Conservation (phyloP, 1,139 yeast genomes). For the Hyphopichia burtonii region DNA sequence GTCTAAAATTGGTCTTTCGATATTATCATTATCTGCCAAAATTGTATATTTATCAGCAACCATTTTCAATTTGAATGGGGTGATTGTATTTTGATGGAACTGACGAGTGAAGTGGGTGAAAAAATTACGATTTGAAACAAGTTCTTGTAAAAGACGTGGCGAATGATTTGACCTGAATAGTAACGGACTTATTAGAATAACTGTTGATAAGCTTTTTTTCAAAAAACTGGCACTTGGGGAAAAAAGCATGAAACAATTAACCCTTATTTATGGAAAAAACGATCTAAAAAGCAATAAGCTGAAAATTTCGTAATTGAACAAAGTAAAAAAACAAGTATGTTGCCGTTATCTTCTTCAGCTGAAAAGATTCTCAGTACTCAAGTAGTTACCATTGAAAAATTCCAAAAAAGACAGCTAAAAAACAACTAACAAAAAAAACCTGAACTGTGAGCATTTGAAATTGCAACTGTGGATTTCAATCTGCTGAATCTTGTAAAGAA, state of each 20-base stretch:
- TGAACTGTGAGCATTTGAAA: not conserved
- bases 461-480: not conserved
- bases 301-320: too few relatives aligned
- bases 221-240: not conserved
- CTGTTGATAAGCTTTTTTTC: not conserved
- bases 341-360: not conserved
- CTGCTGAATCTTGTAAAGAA: too few relatives aligned
- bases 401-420: not conserved
- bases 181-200: not conserved
- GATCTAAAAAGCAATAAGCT: not conserved
- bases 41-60: slow-evolving; percentile 10
- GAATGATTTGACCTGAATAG: not conserved
- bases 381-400: not conserved
- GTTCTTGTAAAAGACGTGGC: not conserved
- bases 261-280: not conserved
- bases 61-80: not conserved
- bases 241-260: not conserved
- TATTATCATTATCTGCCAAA: slow-evolving; percentile 19
- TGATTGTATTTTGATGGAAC: not conserved
- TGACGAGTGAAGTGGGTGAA: not conserved
- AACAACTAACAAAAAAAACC: not conserved
- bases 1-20: slow-evolving; percentile 67
- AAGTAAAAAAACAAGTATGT: too few relatives aligned
- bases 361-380: not conserved
- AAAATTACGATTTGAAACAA: not conserved